Evolutionary conservation across 495 filamentous ascomycete species (phyloP).

Genomic region (Hypomontagnella monticulosa): DNA sequence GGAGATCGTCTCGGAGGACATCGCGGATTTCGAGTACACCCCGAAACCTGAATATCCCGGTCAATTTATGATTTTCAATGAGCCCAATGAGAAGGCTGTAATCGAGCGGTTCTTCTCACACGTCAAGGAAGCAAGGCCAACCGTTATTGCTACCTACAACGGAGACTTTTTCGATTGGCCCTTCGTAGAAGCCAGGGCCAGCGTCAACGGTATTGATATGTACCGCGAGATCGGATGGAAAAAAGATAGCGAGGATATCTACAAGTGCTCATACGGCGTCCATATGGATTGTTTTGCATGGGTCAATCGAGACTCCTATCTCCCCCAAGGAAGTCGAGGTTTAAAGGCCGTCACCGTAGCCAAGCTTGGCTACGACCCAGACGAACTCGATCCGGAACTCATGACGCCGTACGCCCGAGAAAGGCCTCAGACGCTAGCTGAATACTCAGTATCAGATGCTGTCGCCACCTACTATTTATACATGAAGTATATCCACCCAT

Average conservation of each 20-base stretch:
- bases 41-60: slow-evolving; percentile 96
- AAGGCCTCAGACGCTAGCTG: slow-evolving; percentile 89
- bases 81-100: slow-evolving; percentile 88
- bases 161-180: slow-evolving; percentile 99
- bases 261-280: slow-evolving; percentile 91
- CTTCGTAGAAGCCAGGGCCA: slow-evolving; percentile 92
- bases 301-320: slow-evolving; percentile 98
- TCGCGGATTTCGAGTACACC: slow-evolving; percentile 97
- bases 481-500: slow-evolving; percentile 99
- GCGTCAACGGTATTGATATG: slow-evolving; percentile 97
- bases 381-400: slow-evolving; percentile 96
- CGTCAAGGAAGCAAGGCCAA: slow-evolving; percentile 93
- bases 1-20: slow-evolving; percentile 97
- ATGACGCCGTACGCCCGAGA: slow-evolving; percentile 97
- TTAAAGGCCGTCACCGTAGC: slow-evolving; percentile 97
- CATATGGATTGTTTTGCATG: slow-evolving; percentile 99
- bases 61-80: slow-evolving; percentile 97
- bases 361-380: slow-evolving; percentile 97
- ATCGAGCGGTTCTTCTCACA: slow-evolving; percentile 95
- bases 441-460: slow-evolving; percentile 99
- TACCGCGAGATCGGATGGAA: slow-evolving; percentile 97
- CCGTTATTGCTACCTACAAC: slow-evolving; percentile 99
- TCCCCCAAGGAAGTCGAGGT: slow-evolving; percentile 96
- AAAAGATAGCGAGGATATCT: slow-evolving; percentile 94
- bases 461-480: slow-evolving; percentile 99